Base-by-base conservation (phyloP, 495 filamentous ascomycete genomes). In the Penicillium bovifimosum region DNA sequence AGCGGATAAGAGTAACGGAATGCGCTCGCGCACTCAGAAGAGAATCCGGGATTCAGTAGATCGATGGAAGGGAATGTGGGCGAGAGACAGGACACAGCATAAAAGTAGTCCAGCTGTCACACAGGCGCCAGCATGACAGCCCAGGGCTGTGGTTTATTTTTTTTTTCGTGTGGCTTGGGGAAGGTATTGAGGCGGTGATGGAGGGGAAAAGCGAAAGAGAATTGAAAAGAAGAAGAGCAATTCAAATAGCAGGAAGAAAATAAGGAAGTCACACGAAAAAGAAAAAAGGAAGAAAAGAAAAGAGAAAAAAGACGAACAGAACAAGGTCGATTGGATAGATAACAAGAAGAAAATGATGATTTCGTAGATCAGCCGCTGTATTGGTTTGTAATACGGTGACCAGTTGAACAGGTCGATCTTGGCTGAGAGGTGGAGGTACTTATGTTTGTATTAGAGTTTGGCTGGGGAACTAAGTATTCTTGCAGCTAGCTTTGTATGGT, bases 71-170 rank as follows among this genome's bases (percentile, higher is more conserved):
- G 60, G 69, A 72, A 73, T 70, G 68, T 64, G 59, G 65, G 55
- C 49, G 60, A 71, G 61, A 68, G 65, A 71, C 68, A 60, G 66
- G 67, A 68, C 63, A 69, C 69, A 56, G 69, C 69, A 71, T 70
- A 62, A 68, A 70, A 55, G 64, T 64, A 62, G 60, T 67, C 56
- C 66, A 69, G 69, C 63, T 71, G 71, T 74, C 67, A 72, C 69
- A 74, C 71, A 68, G 61, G 58, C 64, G 67, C 59, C 67, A 70
- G 67, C 70, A 67, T 71, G 71, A 68, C 70, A 70, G 61, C 57
- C 56, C 52, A 58, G 56, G 52, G 55, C 55, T 47, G 41, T 24
- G 4, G 2, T 24, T 24, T 24, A 2, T 24, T 24, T 47, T 46
- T 55, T 46, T 55, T 55, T 57, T 55, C 46, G 53, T 52, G 40